Evolutionary conservation across 2,329 filamentous ascomycete genomes (phyloP), one percentile per base, ranked within the genome.

Genomic region (Arthrobotrys sphaeroides): DNA sequence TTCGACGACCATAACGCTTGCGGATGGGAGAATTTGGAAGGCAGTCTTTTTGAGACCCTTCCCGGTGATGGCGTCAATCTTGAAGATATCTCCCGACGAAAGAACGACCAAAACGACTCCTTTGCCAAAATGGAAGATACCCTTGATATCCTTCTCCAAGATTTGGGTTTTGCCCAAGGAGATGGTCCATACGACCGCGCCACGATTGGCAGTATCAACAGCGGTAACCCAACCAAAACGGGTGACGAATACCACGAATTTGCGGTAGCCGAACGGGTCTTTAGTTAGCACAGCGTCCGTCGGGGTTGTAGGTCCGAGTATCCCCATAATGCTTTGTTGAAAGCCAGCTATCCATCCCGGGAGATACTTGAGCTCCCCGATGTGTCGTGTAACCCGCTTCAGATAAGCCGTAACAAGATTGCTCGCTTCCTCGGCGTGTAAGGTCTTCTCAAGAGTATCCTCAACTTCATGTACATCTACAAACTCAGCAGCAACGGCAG

Each of bases 231-330:
- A 90, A 12, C 94, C 94, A 68, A 89, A 90, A 65, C 88, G 86
- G 1, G 94, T 97, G 4, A 90, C 93, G 59, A 97, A 85, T 69
- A 97, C 85, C 4, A 94, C 87, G 31, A 94, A 84, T 83, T 97
- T 96, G 82, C 92, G 90, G 83, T 97, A 94, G 3, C 94, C 94
- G 82, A 98, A 98, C 40, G 86, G 88, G 79, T 95, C 91, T 13
- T 89, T 86, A 20, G 83, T 83, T 10, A 81, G 82, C 0, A 83
- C 80, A 13, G 85, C 83, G 6, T 87, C 85, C 0, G 87, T 87
- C 31, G 89, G 88, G 24, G 83, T 83, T 5, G 83, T 79, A 10
- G 51, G 51, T 6, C 90, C 81, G 13, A 92, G 84, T 77, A 88
- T 90, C 75, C 87, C 87, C 1, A 93, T 80, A 12, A 97, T 83